A percentile compares a stretch with the other conserved stretches of the same genome.
Conservation (phyloP, 1,139 yeast species). For the Pichia sp. region DNA sequence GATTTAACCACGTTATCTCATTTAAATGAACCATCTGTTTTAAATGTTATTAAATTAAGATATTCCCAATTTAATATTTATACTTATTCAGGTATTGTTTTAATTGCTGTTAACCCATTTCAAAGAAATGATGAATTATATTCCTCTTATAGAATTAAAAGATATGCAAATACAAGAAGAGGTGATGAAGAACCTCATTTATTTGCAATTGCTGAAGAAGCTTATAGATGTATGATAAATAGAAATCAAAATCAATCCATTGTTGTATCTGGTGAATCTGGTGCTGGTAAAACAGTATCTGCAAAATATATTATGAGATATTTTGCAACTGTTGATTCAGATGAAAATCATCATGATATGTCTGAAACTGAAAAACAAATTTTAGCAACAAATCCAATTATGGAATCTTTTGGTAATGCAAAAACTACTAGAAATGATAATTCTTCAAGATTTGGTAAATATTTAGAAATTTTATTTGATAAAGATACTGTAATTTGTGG, state of each 20-base stretch:
- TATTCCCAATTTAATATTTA: conserved; percentile 85
- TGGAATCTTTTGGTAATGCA: conserved; percentile 99
- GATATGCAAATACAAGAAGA: conserved; percentile 85
- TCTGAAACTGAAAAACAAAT: conserved; percentile 91
- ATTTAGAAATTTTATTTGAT: conserved; percentile 84
- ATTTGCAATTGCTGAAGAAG: conserved; percentile 97
- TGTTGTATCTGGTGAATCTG: conserved; percentile 96
- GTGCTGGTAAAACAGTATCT: conserved; percentile 97
- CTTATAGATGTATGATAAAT: conserved; percentile 90
- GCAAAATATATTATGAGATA: conserved; percentile 98
- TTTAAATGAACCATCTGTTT: conserved; percentile 91
- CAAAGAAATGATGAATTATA: conserved; percentile 87
- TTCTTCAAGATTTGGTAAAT: conserved; percentile 95
- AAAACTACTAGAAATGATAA: conserved; percentile 96
- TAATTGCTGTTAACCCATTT: conserved; percentile 94
- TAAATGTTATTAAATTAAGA: conserved; percentile 87
- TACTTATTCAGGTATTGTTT: conserved; percentile 94
- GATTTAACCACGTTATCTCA: conserved; percentile 90
- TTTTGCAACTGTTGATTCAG: conserved; percentile 82
- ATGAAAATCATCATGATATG: conserved; percentile 58
- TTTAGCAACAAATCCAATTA: conserved; percentile 93
- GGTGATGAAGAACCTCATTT: conserved; percentile 96
- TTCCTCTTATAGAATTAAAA: conserved; percentile 86
- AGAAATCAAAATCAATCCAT: conserved; percentile 86
- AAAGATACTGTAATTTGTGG: conserved; percentile 74